Base-by-base conservation (phyloP, 768 basidiomycete species). In the Phaeolepiota aurea region DNA sequence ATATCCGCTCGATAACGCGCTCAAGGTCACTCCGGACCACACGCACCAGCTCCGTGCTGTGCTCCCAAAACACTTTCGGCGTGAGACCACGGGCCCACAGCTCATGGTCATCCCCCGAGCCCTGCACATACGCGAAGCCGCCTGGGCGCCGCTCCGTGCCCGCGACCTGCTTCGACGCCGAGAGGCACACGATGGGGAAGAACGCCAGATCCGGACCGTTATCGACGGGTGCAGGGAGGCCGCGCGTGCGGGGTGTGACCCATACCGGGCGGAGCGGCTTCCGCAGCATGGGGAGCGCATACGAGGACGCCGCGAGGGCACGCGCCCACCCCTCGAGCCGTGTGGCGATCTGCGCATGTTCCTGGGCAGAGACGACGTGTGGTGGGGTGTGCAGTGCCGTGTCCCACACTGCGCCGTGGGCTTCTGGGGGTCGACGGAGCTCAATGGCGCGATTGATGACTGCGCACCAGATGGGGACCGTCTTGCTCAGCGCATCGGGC, bases 61-160 rank as follows among this genome's bases (percentile, higher is more conserved):
- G 56, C 19, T 43, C 47, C 86, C 91, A 93, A 56, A 85, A 94
- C 11, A 81, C 39, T 2, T 54, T 47, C 0, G 92, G 84, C 1
- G 79, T 87, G 41, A 94, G 62, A 3, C 89, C 89, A 84, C 89
- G 75, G 20, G 81, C 74, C 91, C 90, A 93, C 3, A 85, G 66
- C 58, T 96, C 92, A 53, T 93, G 89, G 51, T 98, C 94, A 52
- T 97, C 94, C 0, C 92, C 94, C 0, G 87, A 88, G 1, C 94
- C 94, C 57, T 94, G 92, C 5, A 97, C 76, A 55, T 97, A 97
- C 15, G 79, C 68, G 54, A 82, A 96, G 15, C 0, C 87, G 87
- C n/a, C 66, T 60, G 5, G 65, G 47, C 1, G 82, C 73, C 15
- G 84, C 66, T 44, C 81, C 1, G 74, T 41, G 4, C 78, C 79